These are phyloP conservation scores for Copromyces sp. DNA, from an alignment of 495 filamentous ascomycete genomes.

Conservation along the genomic window DNA sequence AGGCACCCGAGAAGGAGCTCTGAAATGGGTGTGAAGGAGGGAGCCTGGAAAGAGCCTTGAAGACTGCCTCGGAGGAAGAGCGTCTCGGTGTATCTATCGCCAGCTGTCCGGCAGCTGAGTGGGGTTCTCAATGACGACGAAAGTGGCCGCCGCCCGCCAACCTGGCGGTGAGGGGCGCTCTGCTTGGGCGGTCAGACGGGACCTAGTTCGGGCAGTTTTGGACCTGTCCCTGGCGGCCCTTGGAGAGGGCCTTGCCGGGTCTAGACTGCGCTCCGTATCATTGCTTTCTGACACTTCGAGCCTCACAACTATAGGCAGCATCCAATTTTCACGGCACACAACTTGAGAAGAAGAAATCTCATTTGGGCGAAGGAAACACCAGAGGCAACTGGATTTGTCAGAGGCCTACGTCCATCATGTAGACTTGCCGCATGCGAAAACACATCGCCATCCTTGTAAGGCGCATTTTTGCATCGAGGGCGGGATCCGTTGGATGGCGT, in stretches of 20 bases:
- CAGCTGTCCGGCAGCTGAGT: not conserved
- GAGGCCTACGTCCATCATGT: not conserved
- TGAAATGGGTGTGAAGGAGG: not conserved
- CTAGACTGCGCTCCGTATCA: not conserved
- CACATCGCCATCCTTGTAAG: not conserved
- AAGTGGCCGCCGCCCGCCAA: not conserved
- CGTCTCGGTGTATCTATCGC: not conserved
- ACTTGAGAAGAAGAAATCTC: not conserved
- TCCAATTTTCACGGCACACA: not conserved
- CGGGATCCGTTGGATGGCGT: not conserved
- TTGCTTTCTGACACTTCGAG: not conserved
- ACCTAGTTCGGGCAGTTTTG: not conserved
- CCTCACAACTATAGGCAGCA: not conserved
- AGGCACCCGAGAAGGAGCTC: not conserved
- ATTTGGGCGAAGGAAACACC: not conserved
- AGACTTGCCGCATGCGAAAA: not conserved
- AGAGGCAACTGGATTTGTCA: not conserved
- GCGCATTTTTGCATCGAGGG: not conserved
- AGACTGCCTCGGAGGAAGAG: not conserved
- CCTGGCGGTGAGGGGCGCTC: not conserved
- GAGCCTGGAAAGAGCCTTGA: not conserved
- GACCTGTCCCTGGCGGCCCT: not conserved
- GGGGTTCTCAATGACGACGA: not conserved
- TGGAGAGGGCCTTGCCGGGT: not conserved
- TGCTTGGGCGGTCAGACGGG: not conserved